A percentile compares a stretch with the other conserved stretches of the same genome.
These are phyloP conservation scores for Fusarium sp. DNA, from an alignment of 2,329 filamentous ascomycete species.

Conservation along the genomic window DNA sequence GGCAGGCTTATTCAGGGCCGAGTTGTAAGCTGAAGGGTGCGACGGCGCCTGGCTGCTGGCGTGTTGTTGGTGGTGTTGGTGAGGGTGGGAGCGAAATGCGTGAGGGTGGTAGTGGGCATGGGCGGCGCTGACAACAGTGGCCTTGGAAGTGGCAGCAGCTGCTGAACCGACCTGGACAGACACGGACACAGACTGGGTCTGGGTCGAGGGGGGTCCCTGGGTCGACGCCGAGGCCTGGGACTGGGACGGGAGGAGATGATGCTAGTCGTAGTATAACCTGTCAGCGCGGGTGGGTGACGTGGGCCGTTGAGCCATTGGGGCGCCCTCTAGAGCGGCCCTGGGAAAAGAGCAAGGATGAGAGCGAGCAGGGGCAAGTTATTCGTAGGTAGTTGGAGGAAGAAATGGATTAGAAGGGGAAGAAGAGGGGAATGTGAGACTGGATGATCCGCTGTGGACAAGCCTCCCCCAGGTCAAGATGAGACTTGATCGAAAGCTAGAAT, in stretches of 20 bases:
- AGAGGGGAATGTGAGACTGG: background rate
- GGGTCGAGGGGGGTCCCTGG: constrained; percentile 23
- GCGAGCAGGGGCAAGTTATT: constrained; percentile 19
- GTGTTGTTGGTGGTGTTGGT: constrained; percentile 30
- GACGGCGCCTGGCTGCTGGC: constrained; percentile 34
- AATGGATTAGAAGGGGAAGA: constrained; percentile 4
- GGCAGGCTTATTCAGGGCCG: constrained; percentile 37
- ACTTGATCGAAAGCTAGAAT: constrained; percentile 28
- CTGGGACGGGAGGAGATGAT: constrained; percentile 35
- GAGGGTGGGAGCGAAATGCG: constrained; percentile 36
- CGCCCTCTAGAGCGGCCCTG: constrained; percentile 7
- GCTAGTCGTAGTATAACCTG: constrained; percentile 38
- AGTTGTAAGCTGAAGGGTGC: constrained; percentile 38
- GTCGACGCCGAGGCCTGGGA: constrained; percentile 10
- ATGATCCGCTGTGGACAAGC: constrained; percentile 33
- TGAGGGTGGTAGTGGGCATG: constrained; percentile 32
- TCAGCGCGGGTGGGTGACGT: constrained; percentile 46
- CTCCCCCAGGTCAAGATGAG: constrained; percentile 32
- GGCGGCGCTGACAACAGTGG: constrained; percentile 7
- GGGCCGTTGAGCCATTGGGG: constrained; percentile 41
- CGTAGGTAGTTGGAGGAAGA: constrained; percentile 8
- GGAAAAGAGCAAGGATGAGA: constrained; percentile 21
- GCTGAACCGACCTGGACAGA: constrained; percentile 18
- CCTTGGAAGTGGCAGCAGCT: constrained; percentile 15
- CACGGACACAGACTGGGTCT: background rate